Evolutionary conservation across 345 rosid genomes (phyloP).

Genomic region (Populus euphratica): DNA sequence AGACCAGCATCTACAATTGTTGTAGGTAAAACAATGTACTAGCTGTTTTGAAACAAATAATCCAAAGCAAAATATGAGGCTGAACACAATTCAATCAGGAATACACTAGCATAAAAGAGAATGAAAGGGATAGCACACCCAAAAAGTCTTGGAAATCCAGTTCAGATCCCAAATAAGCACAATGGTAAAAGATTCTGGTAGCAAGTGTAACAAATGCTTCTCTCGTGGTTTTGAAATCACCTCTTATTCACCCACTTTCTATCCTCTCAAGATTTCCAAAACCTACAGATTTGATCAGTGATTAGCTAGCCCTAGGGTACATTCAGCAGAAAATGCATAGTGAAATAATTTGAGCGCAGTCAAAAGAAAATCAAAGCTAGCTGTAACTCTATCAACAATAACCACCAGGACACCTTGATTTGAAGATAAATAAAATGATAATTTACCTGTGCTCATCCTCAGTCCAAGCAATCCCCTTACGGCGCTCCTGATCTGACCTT

Average conservation of each 20-base stretch:
- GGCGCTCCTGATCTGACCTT: constrained; percentile 90
- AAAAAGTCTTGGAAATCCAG: not conserved
- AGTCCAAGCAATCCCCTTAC: constrained; percentile 98
- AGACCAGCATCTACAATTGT: not conserved
- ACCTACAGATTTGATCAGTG: not conserved
- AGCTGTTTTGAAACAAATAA: not conserved
- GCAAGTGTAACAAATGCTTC: not conserved
- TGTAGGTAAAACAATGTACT: not conserved
- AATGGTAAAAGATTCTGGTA: not conserved
- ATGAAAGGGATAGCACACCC: not conserved
- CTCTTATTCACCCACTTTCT: not conserved
- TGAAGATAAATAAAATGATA: not conserved
- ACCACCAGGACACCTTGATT: not conserved
- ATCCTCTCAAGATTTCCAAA: not conserved
- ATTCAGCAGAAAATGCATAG: not conserved
- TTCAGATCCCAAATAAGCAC: too few species aligned
- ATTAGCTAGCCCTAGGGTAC: not conserved
- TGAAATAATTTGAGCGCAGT: not conserved
- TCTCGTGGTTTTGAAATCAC: not conserved
- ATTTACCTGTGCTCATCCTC: constrained; percentile 60
- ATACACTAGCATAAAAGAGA: not conserved
- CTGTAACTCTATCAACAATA: not conserved
- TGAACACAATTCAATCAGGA: not conserved
- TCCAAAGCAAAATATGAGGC: not conserved
- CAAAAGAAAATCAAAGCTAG: not conserved